A percentile compares a stretch with the other conserved stretches of the same genome.
Conservation (phyloP, 257 asterid genomes). For the Knoxia roxburghii region DNA sequence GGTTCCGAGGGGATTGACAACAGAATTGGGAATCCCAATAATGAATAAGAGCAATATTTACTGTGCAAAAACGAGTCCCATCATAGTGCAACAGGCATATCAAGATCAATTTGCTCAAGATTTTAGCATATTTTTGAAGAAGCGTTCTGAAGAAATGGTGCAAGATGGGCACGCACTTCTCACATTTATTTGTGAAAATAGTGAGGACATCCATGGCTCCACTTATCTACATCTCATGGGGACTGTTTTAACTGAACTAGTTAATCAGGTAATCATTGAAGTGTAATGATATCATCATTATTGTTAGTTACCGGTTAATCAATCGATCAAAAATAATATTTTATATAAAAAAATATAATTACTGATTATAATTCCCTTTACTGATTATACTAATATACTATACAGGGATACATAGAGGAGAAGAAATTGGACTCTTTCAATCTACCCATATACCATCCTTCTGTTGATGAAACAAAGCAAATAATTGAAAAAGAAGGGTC, state of each 20-base stretch:
- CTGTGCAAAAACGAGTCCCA: background rate
- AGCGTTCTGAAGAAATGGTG: background rate
- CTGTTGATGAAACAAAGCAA: background rate
- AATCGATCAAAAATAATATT: too few relatives aligned
- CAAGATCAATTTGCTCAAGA: background rate
- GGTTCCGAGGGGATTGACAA: conserved; percentile 5
- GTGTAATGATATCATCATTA: too few relatives aligned
- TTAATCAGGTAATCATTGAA: background rate
- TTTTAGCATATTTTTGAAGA: background rate
- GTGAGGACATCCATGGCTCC: background rate
- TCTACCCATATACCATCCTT: background rate
- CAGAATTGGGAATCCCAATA: background rate
- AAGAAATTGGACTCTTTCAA: background rate
- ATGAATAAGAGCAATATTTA: background rate
- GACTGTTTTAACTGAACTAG: background rate
- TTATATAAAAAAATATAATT: too few relatives aligned
- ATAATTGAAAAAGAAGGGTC: background rate
- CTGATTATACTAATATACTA: too few relatives aligned
- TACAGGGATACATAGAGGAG: background rate
- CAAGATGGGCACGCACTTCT: background rate
- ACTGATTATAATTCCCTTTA: too few relatives aligned
- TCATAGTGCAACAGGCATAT: background rate
- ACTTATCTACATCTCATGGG: background rate
- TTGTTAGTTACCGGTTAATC: too few relatives aligned
- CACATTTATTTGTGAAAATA: background rate